Conservation (phyloP, 1,284 basidiomycete species). For the Sporisorium iseilematis-ciliati region DNA sequence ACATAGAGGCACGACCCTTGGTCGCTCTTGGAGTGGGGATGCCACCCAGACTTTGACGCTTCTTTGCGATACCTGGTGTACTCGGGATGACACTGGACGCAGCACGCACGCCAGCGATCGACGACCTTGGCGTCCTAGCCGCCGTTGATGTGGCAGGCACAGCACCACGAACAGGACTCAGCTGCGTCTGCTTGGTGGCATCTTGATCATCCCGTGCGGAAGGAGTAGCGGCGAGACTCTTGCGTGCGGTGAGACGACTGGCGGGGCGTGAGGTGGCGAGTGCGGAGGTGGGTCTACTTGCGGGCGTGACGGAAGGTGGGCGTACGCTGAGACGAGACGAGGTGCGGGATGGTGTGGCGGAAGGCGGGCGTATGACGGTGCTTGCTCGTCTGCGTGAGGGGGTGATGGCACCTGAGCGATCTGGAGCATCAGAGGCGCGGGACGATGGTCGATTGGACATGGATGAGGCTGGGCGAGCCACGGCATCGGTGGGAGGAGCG, state of each 20-base stretch:
- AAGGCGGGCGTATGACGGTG: slow-evolving; percentile 34
- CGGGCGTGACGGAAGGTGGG: slow-evolving; percentile 47
- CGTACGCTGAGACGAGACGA: slow-evolving; percentile 47
- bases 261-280: slow-evolving; percentile 48
- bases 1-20: slow-evolving; percentile 55
- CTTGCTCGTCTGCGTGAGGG: slow-evolving; percentile 45
- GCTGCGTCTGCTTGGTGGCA: slow-evolving; percentile 63
- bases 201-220: slow-evolving; percentile 27
- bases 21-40: slow-evolving; percentile 47
- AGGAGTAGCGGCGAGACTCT: slow-evolving; percentile 39
- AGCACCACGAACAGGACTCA: slow-evolving; percentile 26
- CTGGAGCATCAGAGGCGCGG: slow-evolving; percentile 44
- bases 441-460: slow-evolving; percentile 54
- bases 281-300: slow-evolving; percentile 46
- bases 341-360: slow-evolving; percentile 43
- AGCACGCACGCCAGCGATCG: slow-evolving; percentile 31
- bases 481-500: slow-evolving; percentile 57
- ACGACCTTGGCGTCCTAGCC: slow-evolving; percentile 37
- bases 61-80: slow-evolving; percentile 40
- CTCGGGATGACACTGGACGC: slow-evolving; percentile 18
- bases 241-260: slow-evolving; percentile 51
- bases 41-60: slow-evolving; percentile 49
- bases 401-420: slow-evolving; percentile 40
- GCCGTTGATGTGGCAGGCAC: slow-evolving; percentile 17
- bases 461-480: slow-evolving; percentile 64